phyloP scores from a whole-genome alignment of 768 basidiomycete genomes.

The Exidia glandulosa region DNA sequence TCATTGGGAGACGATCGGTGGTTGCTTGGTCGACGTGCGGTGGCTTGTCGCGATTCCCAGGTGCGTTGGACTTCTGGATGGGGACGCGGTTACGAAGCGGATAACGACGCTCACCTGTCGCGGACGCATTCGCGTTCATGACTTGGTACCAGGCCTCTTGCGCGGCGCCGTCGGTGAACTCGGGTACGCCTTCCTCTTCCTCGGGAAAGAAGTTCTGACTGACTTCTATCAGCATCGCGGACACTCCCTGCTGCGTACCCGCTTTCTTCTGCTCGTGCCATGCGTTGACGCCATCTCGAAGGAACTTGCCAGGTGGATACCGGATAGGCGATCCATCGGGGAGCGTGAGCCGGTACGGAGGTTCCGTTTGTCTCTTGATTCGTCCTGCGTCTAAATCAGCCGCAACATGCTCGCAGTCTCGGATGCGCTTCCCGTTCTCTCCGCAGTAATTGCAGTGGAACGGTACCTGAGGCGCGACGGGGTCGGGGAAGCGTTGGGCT shows the following conservation, averaged over 20 bases:
- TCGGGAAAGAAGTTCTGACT: not conserved
- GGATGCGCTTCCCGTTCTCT: not conserved
- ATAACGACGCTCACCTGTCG: not conserved
- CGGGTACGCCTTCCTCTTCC: not conserved
- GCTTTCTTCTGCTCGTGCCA: not conserved
- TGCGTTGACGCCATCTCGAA: not conserved
- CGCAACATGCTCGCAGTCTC: not conserved
- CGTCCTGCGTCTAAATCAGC: not conserved
- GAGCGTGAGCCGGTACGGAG: not conserved
- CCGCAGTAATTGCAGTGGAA: not conserved
- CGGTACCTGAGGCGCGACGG: not conserved
- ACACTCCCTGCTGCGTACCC: not conserved
- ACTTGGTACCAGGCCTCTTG: not conserved
- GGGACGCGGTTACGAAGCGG: not conserved
- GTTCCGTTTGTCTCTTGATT: not conserved
- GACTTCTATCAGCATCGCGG: not conserved
- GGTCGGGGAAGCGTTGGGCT: not conserved
- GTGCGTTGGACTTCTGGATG: not conserved
- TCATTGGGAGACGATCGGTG: no score
- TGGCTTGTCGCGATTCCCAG: no score
- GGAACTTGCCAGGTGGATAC: not conserved
- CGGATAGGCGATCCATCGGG: not conserved
- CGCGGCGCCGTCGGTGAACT: not conserved
- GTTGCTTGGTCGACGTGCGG: no score
- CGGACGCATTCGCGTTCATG: not conserved